Conservation (phyloP, 768 basidiomycete species). For the Calvatia gigantea region DNA sequence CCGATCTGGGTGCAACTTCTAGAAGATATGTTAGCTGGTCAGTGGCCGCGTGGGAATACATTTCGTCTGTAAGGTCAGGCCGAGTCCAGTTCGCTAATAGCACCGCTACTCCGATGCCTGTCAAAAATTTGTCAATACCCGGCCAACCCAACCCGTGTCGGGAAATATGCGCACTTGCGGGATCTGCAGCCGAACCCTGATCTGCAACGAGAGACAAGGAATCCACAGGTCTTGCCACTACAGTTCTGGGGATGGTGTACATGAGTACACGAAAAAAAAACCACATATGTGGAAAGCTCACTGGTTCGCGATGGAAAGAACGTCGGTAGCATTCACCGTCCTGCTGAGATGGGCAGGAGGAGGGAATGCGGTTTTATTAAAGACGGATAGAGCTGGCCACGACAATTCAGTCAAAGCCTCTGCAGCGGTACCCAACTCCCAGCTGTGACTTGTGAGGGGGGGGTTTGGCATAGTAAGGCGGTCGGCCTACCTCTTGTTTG, state of each 20-base stretch:
- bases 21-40: slow-evolving; percentile 49
- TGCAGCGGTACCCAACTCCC: slow-evolving; percentile 59
- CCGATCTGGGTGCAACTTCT: slow-evolving; percentile 37
- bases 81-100: slow-evolving; percentile 53
- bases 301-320: slow-evolving; percentile 37
- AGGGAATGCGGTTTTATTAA: slow-evolving; percentile 36
- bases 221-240: slow-evolving; percentile 31
- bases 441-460: slow-evolving; percentile 29
- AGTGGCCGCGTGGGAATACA: slow-evolving; percentile 39
- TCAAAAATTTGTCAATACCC: slow-evolving; percentile 2
- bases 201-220: slow-evolving; percentile 39
- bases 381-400: slow-evolving; percentile 48
- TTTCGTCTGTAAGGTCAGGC: slow-evolving; percentile 24
- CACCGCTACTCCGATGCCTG: slow-evolving; percentile 51
- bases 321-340: slow-evolving; percentile 32
- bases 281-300: slow-evolving; percentile 18
- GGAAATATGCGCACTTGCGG: slow-evolving; percentile 40
- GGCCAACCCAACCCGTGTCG: neutral
- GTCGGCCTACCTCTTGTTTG: slow-evolving; percentile 24
- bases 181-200: slow-evolving; percentile 56
- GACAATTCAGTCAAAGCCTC: slow-evolving; percentile 53
- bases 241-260: slow-evolving; percentile 25
- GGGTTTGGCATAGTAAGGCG: neutral
- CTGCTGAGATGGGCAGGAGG: slow-evolving; percentile 30
- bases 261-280: neutral